phyloP scores from a whole-genome alignment of 1,139 yeast species.

The Pichia inconspicua region DNA sequence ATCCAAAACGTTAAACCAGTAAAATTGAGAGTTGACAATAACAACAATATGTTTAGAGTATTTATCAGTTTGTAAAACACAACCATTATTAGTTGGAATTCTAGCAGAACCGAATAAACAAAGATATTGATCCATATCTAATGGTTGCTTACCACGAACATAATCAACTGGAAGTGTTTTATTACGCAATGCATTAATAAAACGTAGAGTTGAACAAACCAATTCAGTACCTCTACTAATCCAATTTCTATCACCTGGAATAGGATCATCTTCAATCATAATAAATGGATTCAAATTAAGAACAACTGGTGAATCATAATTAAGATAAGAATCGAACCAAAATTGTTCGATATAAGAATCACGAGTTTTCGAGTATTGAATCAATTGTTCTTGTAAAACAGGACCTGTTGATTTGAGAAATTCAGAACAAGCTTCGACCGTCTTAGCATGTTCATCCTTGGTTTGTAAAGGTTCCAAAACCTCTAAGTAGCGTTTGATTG shows the following conservation, averaged over 20 bases:
- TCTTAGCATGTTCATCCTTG: constrained; percentile 55
- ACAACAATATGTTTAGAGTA: constrained; percentile 75
- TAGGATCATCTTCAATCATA: constrained; percentile 83
- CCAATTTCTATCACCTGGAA: constrained; percentile 66
- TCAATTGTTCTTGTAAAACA: constrained; percentile 53
- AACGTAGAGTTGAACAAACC: constrained; percentile 67
- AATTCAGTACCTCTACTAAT: constrained; percentile 78
- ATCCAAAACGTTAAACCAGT: constrained; percentile 90
- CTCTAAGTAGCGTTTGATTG: constrained; percentile 56
- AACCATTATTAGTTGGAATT: constrained; percentile 73
- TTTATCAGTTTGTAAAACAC: constrained; percentile 75
- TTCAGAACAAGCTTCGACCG: constrained; percentile 51
- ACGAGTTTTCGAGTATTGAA: constrained; percentile 54
- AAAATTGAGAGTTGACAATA: constrained; percentile 79
- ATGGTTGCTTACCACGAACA: constrained; percentile 53
- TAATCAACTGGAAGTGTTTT: constrained; percentile 70
- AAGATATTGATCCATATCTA: constrained; percentile 87
- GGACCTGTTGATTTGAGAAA: constrained; percentile 53
- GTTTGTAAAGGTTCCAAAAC: constrained; percentile 72
- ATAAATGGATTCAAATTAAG: constrained; percentile 83
- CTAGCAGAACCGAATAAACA: constrained; percentile 81
- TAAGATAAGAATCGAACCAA: constrained; percentile 85
- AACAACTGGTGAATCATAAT: constrained; percentile 84
- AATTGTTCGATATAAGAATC: constrained; percentile 85
- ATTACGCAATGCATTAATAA: constrained; percentile 68